Evolutionary conservation across 805 yeast species (phyloP).

Genomic region (Wickerhamiella lipophila): DNA sequence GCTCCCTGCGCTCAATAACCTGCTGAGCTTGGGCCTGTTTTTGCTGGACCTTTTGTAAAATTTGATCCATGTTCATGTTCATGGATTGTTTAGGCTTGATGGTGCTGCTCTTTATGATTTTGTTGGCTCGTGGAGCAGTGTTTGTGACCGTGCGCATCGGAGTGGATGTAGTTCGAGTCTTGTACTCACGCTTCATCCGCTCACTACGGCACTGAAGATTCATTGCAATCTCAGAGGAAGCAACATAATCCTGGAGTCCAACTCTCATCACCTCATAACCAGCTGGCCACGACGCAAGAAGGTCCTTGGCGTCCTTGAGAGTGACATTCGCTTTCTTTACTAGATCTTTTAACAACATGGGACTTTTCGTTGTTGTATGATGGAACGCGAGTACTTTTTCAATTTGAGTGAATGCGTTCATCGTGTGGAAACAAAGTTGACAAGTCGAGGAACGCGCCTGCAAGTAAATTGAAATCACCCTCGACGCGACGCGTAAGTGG

Average conservation of each 20-base stretch:
- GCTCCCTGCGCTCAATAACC: neutral
- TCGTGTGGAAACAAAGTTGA: neutral
- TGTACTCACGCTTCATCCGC: neutral
- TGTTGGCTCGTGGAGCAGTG: neutral
- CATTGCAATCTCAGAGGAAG: neutral
- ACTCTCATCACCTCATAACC: constrained; percentile 20
- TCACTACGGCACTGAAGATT: neutral
- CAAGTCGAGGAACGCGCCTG: neutral
- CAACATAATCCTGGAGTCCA: constrained; percentile 1
- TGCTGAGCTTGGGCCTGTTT: constrained; percentile 1
- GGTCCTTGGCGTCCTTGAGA: constrained; percentile 74
- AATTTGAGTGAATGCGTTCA: constrained; percentile 4
- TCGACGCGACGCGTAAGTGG: constrained; percentile 7
- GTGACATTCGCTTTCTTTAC: constrained; percentile 16
- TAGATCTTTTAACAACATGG: neutral
- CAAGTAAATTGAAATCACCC: constrained; percentile 2
- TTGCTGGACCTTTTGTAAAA: neutral
- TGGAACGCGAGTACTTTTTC: constrained; percentile 8
- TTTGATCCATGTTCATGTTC: constrained; percentile 5
- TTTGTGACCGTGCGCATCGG: neutral
- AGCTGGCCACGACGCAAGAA: constrained; percentile 43
- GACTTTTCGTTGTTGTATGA: constrained; percentile 3
- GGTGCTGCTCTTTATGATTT: neutral
- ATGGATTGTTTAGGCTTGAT: neutral
- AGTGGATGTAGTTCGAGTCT: neutral